Conservation (phyloP, 1,284 basidiomycete species). For the Papiliotrema flavescens region DNA sequence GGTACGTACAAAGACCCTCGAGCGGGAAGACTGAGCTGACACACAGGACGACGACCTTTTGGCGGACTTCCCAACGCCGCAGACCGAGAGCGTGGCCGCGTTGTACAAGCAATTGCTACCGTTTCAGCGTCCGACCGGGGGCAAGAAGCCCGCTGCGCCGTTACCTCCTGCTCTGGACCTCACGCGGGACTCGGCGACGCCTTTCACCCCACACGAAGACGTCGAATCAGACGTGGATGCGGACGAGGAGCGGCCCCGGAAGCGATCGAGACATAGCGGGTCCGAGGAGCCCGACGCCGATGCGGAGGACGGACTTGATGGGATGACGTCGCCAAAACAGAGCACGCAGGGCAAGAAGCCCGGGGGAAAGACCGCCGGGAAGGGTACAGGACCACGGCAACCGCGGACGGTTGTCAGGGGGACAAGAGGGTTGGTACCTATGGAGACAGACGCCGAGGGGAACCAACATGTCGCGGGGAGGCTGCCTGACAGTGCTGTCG, state of each 20-base stretch:
- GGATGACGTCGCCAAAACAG: neutral
- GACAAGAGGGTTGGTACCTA: constrained; percentile 30
- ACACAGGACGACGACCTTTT: constrained; percentile 68
- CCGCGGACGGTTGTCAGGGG: constrained; percentile 37
- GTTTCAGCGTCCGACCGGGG: constrained; percentile 36
- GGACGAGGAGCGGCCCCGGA: constrained; percentile 30
- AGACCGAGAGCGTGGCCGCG: constrained; percentile 59
- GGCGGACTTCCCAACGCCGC: constrained; percentile 70
- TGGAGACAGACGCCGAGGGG: constrained; percentile 35
- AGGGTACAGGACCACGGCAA: constrained; percentile 33
- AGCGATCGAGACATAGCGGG: constrained; percentile 6
- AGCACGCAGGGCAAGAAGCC: constrained; percentile 16
- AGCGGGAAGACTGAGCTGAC: neutral
- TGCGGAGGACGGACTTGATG: constrained; percentile 4
- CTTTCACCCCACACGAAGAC: constrained; percentile 7
- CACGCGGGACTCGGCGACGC: constrained; percentile 12
- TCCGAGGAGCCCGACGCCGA: constrained; percentile 10
- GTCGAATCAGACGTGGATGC: neutral
- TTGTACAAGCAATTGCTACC: constrained; percentile 67
- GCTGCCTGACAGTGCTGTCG: constrained; percentile 8
- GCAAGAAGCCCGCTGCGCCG: constrained; percentile 34
- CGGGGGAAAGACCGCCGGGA: constrained; percentile 22
- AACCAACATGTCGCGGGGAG: constrained; percentile 21
- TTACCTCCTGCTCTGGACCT: constrained; percentile 29
- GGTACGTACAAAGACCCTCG: constrained; percentile 52